Evolutionary conservation across 1,284 basidiomycete species (phyloP).

Genomic region (Ceratobasidium sp.): DNA sequence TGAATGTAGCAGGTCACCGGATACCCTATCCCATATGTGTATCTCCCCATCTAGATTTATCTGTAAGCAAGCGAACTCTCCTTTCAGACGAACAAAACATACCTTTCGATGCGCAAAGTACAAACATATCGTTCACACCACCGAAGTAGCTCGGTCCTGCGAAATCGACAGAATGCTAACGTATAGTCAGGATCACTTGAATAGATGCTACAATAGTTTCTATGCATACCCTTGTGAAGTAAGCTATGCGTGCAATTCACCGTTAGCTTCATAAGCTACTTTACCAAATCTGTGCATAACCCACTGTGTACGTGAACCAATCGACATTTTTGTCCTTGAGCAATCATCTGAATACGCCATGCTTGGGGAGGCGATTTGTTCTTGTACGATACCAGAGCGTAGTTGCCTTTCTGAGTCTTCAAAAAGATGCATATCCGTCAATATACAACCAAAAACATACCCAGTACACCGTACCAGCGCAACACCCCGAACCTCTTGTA

Average conservation of each 20-base stretch:
- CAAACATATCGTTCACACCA: constrained; percentile 20
- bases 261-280: neutral
- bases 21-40: constrained; percentile 19
- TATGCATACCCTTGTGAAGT: constrained; percentile 1
- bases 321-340: constrained; percentile 50
- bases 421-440: constrained; percentile 55
- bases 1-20: constrained; percentile 11
- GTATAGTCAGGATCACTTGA: neutral
- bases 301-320: constrained; percentile 6
- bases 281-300: neutral
- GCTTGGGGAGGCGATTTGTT: constrained; percentile 80
- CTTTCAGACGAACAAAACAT: neutral
- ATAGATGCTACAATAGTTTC: neutral
- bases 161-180: constrained; percentile 5
- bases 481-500: constrained; percentile 80
- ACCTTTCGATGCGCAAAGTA: constrained; percentile 15
- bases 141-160: constrained; percentile 20
- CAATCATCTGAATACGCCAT: constrained; percentile 76
- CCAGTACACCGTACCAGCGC: constrained; percentile 68
- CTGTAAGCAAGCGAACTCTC: neutral
- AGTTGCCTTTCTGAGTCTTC: constrained; percentile 47
- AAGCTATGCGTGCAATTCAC: neutral
- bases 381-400: constrained; percentile 77
- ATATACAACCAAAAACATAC: neutral
- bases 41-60: constrained; percentile 2